Percentiles rank a stretch among this genome's conserved stretches.
Evolutionary conservation across 1,139 yeast species (phyloP).

Genomic region (Debaryomyces fabryi): DNA sequence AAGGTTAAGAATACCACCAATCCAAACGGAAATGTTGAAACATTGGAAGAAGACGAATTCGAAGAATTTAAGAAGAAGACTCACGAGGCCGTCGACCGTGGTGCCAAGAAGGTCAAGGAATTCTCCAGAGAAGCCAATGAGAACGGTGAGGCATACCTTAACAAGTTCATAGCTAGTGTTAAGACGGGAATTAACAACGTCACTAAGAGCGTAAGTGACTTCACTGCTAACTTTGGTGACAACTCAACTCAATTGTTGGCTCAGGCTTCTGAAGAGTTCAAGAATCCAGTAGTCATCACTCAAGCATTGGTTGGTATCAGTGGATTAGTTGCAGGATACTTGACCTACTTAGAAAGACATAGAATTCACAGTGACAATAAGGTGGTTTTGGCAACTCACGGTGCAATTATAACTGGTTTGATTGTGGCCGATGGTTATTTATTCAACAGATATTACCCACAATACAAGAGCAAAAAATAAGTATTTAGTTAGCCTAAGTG

Average conservation of each 20-base stretch:
- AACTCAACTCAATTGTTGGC: conserved; percentile 14
- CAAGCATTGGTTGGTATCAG: conserved; percentile 56
- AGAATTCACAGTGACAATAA: conserved; percentile 51
- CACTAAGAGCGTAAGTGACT: conserved; percentile 2
- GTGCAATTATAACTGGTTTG: conserved; percentile 56
- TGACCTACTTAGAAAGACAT: conserved; percentile 57
- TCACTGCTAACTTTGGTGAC: conserved; percentile 14
- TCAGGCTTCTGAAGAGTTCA: conserved; percentile 41
- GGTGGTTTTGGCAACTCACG: conserved; percentile 53
- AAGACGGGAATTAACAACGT: conserved; percentile 4
- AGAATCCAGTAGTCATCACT: conserved; percentile 64
- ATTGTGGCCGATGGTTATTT: conserved; percentile 56
- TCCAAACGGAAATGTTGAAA: conserved; percentile 33
- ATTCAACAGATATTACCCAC: conserved; percentile 55
- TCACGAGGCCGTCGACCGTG: conserved; percentile 21
- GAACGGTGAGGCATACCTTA: conserved; percentile 27
- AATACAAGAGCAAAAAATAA: conserved; percentile 42
- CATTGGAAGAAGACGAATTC: conserved; percentile 31
- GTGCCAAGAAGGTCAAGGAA: conserved; percentile 18
- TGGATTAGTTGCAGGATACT: conserved; percentile 51
- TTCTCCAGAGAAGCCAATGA: conserved; percentile 28
- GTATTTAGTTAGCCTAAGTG: neutral
- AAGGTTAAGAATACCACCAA: conserved; percentile 24
- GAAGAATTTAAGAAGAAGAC: conserved; percentile 30
- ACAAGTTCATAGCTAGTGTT: conserved; percentile 16